Evolutionary conservation across 2,329 filamentous ascomycete genomes (phyloP), one percentile per base, ranked within the genome.

Genomic region (Beauveria bassiana): DNA sequence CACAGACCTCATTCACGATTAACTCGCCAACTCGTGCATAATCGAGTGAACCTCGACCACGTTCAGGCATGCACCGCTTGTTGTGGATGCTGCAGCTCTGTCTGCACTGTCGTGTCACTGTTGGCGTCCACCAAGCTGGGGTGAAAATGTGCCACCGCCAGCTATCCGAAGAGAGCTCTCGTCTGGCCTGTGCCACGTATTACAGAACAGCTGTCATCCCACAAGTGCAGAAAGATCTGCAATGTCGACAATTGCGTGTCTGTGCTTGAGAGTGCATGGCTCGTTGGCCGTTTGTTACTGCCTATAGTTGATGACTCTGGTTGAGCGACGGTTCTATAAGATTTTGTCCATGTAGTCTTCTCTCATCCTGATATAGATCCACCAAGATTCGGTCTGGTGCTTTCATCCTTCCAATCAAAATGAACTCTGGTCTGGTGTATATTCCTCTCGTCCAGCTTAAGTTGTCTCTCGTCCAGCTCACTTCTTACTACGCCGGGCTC

Each of bases 171-270:
- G 45, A 59, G 55, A 34, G 34, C 56, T 51, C 45, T 58, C 43
- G 43, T 58, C 46, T 40, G 31, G 56, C 31, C 47, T 31, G 56
- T 59, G 46, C 47, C 47, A 59, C 56, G 46, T 59, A 50, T 22
- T 18, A 26, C 56, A 59, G 38, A 59, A 43, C 56, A 51, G 16
- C 46, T 59, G 56, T 59, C 56, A 59, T 24, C 10, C 56, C 47
- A 51, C 56, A 42, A 26, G 6, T 20, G 7, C 55, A 49, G n/a
- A 24, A 18, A 9, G 34, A 59, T 59, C 38, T 28, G 45, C 34
- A 31, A 31, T 18, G 42, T 51, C 56, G 46, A 28, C 24, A 59
- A 51, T 31, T 51, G n/a, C 22, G 24, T 58, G 55, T 42, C 22
- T 58, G 45, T 59, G 46, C 8, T 38, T 51, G 34, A 38, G 10